Evolutionary conservation across 495 filamentous ascomycete genomes (phyloP), one percentile per base, ranked within the genome.

Genomic region (Penicillium simplicissimum): DNA sequence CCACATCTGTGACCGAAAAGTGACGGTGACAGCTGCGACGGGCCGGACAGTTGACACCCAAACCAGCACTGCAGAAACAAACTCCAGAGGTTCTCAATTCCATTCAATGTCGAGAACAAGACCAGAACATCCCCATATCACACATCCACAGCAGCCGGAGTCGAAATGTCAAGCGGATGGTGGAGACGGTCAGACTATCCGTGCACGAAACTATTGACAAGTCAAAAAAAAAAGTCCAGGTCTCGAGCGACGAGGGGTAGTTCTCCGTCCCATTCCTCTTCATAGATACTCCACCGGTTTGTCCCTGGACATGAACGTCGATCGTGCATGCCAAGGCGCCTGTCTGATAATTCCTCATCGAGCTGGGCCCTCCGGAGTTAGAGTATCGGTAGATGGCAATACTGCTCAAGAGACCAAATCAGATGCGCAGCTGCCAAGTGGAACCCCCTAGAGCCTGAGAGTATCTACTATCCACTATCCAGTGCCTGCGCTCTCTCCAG

Each of bases 171-270:
- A 52, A 57, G 49, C 52, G 55, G 45, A 3, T 19, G 10, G 45
- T 49, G 45, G 45, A 49, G 45, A 31, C 23, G 13, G 45, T 31
- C 25, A 8, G 45, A 58, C 59, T 62, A 67, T 63, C 69, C 62
- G 69, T 71, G 69, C 63, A 63, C 69, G 40, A 19, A 61, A 71
- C 69, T 71, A 69, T 69, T 71, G 66, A 53, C 31, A 35, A 34
- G 10, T 34, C 33, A 53, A 53, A 60, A 57, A 38, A n/a, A n/a
- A n/a, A 55, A 38, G 5, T 45, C 38, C 55, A 31, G 52, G 28
- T 21, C 37, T 55, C 6, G 28, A 31, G 28, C 23, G 28, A 28
- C 25, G 14, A 60, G 33, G 25, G 31, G 51, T 13, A 51, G 17
- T 31, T 8, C 45, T 49, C 13, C 9, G 10, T 31, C 23, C 45